These are phyloP conservation scores for Erythrophleum ivorense DNA, from an alignment of 331 rosid species.

Conservation along the genomic window DNA sequence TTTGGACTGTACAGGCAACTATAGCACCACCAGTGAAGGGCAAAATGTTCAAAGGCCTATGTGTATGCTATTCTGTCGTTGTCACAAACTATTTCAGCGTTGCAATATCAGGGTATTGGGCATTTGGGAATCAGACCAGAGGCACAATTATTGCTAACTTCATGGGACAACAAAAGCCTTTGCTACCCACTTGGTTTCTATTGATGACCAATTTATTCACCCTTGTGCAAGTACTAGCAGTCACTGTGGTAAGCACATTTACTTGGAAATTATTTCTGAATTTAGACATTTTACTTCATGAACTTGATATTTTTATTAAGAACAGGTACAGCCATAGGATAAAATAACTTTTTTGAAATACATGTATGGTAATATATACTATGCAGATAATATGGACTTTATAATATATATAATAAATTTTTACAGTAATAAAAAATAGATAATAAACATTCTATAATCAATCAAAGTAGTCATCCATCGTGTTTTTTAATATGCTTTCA, in stretches of 20 bases:
- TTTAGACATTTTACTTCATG: too few relatives aligned
- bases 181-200: slow-evolving; percentile 79
- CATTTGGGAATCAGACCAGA: slow-evolving; percentile 70
- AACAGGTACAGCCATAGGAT: too few relatives aligned
- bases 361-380: too few relatives aligned
- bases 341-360: too few relatives aligned
- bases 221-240: slow-evolving; percentile 72
- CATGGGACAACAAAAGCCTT: slow-evolving; percentile 38
- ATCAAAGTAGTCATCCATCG: too few relatives aligned
- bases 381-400: too few relatives aligned
- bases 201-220: slow-evolving; percentile 65
- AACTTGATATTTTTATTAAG: too few relatives aligned
- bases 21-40: slow-evolving; percentile 81
- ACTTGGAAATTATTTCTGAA: too few relatives aligned
- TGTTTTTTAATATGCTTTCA: too few relatives aligned
- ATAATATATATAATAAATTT: too few relatives aligned
- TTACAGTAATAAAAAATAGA: too few relatives aligned
- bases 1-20: slow-evolving; percentile 66
- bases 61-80: slow-evolving; percentile 71
- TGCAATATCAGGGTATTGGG: slow-evolving; percentile 88
- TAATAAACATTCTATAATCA: too few relatives aligned
- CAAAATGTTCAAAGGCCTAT: slow-evolving; percentile 83
- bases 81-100: slow-evolving; percentile 58
- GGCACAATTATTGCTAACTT: slow-evolving; percentile 65
- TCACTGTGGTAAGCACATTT: slow-evolving; percentile 60